phyloP scores from a whole-genome alignment of 108 stramenopile species.

The Skeletonema marinoi region DNA sequence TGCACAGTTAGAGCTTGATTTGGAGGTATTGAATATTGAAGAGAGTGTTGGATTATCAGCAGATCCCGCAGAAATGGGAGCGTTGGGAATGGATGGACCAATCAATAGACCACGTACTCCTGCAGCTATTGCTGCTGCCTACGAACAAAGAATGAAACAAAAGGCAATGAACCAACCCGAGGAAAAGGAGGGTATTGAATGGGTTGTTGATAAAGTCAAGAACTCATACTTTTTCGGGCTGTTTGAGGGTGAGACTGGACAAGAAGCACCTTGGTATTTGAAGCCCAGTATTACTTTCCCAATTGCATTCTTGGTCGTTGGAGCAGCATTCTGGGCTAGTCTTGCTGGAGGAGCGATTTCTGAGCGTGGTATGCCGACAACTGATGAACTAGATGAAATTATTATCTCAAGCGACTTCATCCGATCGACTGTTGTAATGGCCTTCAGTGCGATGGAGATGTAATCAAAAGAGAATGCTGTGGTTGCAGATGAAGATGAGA shows the following conservation, averaged over 20 bases:
- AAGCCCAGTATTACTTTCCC: conserved; percentile 93
- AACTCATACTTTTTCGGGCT: conserved; percentile 93
- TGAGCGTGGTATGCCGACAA: conserved; percentile 72
- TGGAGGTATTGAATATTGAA: conserved; percentile 65
- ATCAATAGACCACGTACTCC: conserved; percentile 61
- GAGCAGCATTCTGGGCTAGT: conserved; percentile 82
- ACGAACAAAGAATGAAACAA: conserved; percentile 58
- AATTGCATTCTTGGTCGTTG: conserved; percentile 86
- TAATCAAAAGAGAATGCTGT: background rate
- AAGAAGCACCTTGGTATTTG: conserved; percentile 92
- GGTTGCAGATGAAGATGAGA: background rate
- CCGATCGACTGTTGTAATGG: conserved; percentile 16
- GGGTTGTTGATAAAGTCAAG: conserved; percentile 72
- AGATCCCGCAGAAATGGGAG: conserved; percentile 21
- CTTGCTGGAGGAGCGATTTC: conserved; percentile 70
- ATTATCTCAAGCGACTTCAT: conserved; percentile 49
- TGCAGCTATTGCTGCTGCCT: conserved; percentile 73
- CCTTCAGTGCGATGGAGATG: conserved; percentile 21
- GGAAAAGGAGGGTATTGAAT: conserved; percentile 73
- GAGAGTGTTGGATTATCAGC: conserved; percentile 29
- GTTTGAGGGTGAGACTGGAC: conserved; percentile 92
- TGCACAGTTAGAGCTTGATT: conserved; percentile 63
- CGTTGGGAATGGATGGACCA: conserved; percentile 45
- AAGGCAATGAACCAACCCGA: conserved; percentile 48
- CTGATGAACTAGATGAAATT: conserved; percentile 84